These are phyloP conservation scores for Stemphylium lycopersici DNA, from an alignment of 2,329 filamentous ascomycete genomes.

Conservation along the genomic window DNA sequence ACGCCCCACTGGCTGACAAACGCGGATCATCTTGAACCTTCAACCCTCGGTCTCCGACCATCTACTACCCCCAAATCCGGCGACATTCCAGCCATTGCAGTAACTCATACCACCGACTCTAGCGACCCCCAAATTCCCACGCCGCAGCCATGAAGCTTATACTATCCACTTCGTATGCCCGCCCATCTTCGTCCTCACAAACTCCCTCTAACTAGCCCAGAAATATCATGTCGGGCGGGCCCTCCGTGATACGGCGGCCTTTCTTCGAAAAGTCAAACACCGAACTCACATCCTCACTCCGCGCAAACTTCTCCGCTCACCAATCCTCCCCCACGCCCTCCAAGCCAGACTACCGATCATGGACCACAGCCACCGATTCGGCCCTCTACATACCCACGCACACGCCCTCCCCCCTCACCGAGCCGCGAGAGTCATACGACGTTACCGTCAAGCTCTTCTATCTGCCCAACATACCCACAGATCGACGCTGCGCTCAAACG, in stretches of 20 bases:
- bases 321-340: conserved; percentile 62
- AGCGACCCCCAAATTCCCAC: background rate
- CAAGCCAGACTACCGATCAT: conserved; percentile 58
- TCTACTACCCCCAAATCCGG: background rate
- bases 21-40: conserved; percentile 6
- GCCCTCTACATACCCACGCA: conserved; percentile 79
- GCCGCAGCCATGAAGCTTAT: conserved; percentile 76
- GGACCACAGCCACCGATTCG: conserved; percentile 65
- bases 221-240: conserved; percentile 85
- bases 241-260: conserved; percentile 81
- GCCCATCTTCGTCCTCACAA: background rate
- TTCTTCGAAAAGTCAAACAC: conserved; percentile 85
- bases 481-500: conserved; percentile 71
- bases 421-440: conserved; percentile 86
- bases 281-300: conserved; percentile 87
- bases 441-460: conserved; percentile 97
- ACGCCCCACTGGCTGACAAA: conserved; percentile 31
- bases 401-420: conserved; percentile 71
- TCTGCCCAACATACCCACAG: conserved; percentile 71
- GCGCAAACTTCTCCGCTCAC: conserved; percentile 78
- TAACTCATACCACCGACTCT: background rate
- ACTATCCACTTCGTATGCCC: conserved; percentile 81
- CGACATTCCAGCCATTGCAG: background rate
- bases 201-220: conserved; percentile 63
- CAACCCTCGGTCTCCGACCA: background rate